phyloP scores from a whole-genome alignment of 306 rosid species.

The Citrullus amarus region DNA sequence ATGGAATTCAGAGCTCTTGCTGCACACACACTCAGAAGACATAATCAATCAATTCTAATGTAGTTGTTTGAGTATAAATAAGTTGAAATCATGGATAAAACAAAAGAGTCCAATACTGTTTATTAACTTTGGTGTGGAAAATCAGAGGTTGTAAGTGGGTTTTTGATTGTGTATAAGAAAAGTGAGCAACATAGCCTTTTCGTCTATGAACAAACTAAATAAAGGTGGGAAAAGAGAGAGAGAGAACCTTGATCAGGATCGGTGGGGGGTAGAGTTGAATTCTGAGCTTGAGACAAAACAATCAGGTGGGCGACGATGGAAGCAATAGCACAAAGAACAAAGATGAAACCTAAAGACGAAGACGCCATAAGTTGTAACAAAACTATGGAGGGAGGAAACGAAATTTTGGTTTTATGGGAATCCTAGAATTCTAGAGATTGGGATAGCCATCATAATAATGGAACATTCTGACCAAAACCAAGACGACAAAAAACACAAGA shows the following conservation, averaged over 20 bases:
- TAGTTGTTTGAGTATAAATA: neutral
- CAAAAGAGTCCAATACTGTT: neutral
- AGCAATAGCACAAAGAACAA: conserved; percentile 7
- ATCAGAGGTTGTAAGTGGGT: neutral
- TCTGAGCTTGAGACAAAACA: conserved; percentile 21
- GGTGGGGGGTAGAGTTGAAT: conserved; percentile 29
- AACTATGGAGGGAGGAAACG: neutral
- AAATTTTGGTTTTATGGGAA: neutral
- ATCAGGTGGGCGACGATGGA: conserved; percentile 16
- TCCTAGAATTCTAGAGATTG: neutral
- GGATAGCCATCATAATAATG: neutral
- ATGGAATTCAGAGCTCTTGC: conserved; percentile 49
- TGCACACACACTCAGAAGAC: neutral
- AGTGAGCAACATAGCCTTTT: neutral
- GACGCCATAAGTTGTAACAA: conserved; percentile 7
- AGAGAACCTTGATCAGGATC: conserved; percentile 51
- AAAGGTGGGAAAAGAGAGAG: neutral
- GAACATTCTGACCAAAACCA: neutral
- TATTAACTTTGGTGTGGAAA: neutral
- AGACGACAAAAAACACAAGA: neutral
- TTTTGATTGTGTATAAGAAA: neutral
- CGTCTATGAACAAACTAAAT: neutral
- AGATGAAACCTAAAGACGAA: neutral
- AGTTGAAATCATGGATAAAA: neutral
- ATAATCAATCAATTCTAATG: neutral